Conservation (phyloP, 805 yeast species). For the Starmera pachycereana region DNA sequence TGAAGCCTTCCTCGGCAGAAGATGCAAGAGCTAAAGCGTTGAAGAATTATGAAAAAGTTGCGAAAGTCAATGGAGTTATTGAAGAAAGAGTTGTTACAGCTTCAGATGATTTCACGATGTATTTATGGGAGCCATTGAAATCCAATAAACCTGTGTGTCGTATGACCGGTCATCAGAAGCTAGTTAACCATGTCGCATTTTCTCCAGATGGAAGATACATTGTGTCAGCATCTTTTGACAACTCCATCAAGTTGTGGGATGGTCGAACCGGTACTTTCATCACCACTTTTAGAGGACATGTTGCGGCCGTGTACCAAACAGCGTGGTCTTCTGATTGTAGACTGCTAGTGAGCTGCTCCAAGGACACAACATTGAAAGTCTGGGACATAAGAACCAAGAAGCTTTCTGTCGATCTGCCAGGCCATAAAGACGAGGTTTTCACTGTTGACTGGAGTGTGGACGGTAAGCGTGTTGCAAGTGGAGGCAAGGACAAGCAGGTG, state of each 20-base stretch:
- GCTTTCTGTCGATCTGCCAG: constrained; percentile 83
- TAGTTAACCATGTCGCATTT: constrained; percentile 91
- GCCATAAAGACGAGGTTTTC: constrained; percentile 91
- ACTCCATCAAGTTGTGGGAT: constrained; percentile 93
- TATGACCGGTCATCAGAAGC: constrained; percentile 96
- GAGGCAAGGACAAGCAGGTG: constrained; percentile 93
- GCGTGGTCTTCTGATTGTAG: constrained; percentile 97
- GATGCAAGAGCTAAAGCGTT: constrained; percentile 39
- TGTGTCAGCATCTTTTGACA: constrained; percentile 92
- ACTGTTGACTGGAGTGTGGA: constrained; percentile 98
- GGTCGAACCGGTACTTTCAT: constrained; percentile 86
- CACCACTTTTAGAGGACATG: constrained; percentile 91
- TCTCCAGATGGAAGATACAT: constrained; percentile 91
- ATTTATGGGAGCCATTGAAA: constrained; percentile 85
- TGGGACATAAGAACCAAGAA: constrained; percentile 91
- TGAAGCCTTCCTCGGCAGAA: constrained; percentile 29
- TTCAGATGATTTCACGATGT: constrained; percentile 96
- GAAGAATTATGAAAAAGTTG: constrained; percentile 45
- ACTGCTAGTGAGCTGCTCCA: constrained; percentile 83
- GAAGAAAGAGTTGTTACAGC: constrained; percentile 94
- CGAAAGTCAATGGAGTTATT: constrained; percentile 39
- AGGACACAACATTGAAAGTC: constrained; percentile 91
- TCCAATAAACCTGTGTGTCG: constrained; percentile 77
- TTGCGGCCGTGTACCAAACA: constrained; percentile 94
- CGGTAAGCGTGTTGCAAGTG: constrained; percentile 90